phyloP scores from a whole-genome alignment of 2,329 filamentous ascomycete species.

The Aspergillus glaucus region DNA sequence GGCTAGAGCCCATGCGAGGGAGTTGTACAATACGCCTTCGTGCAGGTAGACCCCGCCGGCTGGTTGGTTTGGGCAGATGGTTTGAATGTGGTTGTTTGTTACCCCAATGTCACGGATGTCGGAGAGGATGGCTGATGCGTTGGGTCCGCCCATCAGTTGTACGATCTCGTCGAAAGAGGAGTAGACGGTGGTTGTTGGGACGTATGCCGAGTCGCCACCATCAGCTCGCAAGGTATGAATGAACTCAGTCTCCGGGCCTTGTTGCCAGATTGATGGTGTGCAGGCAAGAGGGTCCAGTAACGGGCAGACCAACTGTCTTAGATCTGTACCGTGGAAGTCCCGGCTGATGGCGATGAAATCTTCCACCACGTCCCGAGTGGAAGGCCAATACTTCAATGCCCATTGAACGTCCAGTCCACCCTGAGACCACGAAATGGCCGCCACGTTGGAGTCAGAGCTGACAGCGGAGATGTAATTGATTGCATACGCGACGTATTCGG shows the following conservation, averaged over 20 bases:
- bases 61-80: constrained; percentile 29
- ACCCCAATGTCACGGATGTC: constrained; percentile 43
- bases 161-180: constrained; percentile 48
- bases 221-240: constrained; percentile 33
- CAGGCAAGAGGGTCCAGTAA: constrained; percentile 18
- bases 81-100: constrained; percentile 47
- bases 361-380: constrained; percentile 38
- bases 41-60: constrained; percentile 46
- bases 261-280: constrained; percentile 43
- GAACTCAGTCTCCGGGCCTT: constrained; percentile 11
- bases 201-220: constrained; percentile 48
- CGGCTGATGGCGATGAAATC: constrained; percentile 49
- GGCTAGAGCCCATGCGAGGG: constrained; percentile 36
- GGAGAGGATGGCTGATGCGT: constrained; percentile 40
- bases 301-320: constrained; percentile 30
- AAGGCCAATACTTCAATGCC: constrained; percentile 54
- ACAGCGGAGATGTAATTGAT: constrained; percentile 50
- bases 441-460: constrained; percentile 31
- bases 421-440: constrained; percentile 51
- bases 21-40: constrained; percentile 47
- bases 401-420: constrained; percentile 51
- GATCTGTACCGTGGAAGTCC: constrained; percentile 47
- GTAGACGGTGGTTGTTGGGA: constrained; percentile 51
- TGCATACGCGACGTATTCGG: constrained; percentile 53
- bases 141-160: constrained; percentile 42